Conservation (phyloP, 176 grass and related monocot species). For the Oryza glumipatula region DNA sequence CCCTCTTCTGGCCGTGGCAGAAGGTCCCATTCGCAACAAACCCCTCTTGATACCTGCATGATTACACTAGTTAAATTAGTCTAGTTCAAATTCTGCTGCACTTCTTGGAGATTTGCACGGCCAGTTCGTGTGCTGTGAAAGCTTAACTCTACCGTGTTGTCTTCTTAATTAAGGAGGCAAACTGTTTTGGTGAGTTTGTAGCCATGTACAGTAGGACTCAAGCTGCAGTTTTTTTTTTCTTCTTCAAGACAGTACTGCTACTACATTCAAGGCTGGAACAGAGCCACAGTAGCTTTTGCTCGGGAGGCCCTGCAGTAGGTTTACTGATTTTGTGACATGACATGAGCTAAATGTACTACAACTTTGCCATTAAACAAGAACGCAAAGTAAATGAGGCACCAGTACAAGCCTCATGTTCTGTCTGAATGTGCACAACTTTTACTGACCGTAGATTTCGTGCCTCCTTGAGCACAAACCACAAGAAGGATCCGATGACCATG, state of each 20-base stretch:
- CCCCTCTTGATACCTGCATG: not conserved
- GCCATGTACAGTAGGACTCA: not conserved
- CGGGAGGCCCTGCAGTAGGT: not conserved
- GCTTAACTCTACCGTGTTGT: not conserved
- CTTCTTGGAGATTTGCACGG: not conserved
- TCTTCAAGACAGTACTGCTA: not conserved
- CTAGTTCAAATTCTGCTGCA: not conserved
- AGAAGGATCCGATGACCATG: conserved; percentile 27
- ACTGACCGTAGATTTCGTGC: conserved; percentile 29
- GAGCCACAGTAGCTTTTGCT: not conserved
- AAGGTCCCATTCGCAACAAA: conserved; percentile 50
- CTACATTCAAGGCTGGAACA: conserved; percentile 5
- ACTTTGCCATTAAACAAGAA: conserved; percentile 3
- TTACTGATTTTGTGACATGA: conserved; percentile 30
- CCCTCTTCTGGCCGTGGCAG: conserved; percentile 98
- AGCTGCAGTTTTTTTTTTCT: not conserved
- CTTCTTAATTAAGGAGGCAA: not conserved
- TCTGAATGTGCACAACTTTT: conserved; percentile 29
- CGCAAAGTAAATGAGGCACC: conserved; percentile 23
- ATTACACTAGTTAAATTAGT: not conserved
- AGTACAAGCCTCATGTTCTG: conserved; percentile 38
- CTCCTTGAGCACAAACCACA: conserved; percentile 14
- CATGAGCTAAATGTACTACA: conserved; percentile 34
- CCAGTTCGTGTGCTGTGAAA: not conserved
- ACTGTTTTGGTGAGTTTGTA: not conserved